Conservation (phyloP, 345 rosid species). For the Xanthoceras sorbifolium region DNA sequence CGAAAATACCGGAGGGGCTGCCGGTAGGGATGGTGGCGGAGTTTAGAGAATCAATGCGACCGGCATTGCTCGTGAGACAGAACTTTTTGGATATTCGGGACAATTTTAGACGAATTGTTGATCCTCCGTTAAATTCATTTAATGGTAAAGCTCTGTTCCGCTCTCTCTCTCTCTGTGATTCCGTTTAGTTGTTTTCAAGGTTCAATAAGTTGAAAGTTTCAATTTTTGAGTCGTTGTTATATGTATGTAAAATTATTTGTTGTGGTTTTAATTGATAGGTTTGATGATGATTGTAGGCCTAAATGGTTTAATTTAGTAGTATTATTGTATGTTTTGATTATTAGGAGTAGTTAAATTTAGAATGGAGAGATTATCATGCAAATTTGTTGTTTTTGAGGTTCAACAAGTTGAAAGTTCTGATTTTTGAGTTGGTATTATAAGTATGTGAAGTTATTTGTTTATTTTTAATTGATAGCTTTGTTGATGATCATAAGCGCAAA, state of each 20-base stretch:
- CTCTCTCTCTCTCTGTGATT: too few species aligned
- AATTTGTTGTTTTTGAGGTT: too few species aligned
- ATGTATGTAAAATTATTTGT: neutral
- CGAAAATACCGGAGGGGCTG: constrained; percentile 75
- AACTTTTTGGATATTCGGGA: constrained; percentile 87
- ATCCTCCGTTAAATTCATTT: constrained; percentile 63
- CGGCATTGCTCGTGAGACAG: constrained; percentile 73
- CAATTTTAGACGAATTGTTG: constrained; percentile 83
- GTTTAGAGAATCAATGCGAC: constrained; percentile 80
- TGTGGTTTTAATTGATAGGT: neutral
- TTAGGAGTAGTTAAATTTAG: too few species aligned
- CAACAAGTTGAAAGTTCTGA: too few species aligned
- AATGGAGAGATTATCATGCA: too few species aligned
- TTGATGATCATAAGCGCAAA: too few species aligned
- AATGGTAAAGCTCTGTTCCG: constrained; percentile 43
- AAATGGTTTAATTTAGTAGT: too few species aligned
- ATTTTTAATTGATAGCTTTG: too few species aligned
- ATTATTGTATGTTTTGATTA: too few species aligned
- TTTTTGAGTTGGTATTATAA: too few species aligned
- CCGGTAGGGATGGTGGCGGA: constrained; percentile 72
- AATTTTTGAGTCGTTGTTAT: neutral
- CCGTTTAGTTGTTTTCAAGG: too few species aligned
- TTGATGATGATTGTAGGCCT: neutral
- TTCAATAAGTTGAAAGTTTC: too few species aligned
- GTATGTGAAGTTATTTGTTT: constrained; percentile 1